Percentiles rank a stretch among this genome's conserved stretches.
Conservation (phyloP, 768 basidiomycete genomes). For the Bullera alba region DNA sequence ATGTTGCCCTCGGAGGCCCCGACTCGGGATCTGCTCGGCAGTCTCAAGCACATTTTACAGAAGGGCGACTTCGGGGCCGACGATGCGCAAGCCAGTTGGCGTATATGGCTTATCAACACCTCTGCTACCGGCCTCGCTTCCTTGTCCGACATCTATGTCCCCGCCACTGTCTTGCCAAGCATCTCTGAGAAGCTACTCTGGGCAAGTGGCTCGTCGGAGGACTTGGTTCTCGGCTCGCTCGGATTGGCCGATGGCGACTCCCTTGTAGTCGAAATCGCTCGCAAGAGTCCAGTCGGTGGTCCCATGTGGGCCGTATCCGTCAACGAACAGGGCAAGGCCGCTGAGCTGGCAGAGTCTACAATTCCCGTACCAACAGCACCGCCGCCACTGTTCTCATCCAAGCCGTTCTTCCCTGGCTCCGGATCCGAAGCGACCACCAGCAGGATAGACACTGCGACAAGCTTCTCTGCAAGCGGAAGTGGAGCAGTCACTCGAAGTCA, state of each 20-base stretch:
- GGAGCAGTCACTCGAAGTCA: conserved; percentile 41
- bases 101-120: no score
- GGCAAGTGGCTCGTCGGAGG: not conserved
- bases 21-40: conserved; percentile 16
- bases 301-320: conserved; percentile 54
- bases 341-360: conserved; percentile 6
- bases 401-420: conserved; percentile 24
- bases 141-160: not conserved
- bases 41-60: conserved; percentile 13
- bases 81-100: no score
- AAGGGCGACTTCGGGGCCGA: no score
- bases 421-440: not conserved
- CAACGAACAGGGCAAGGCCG: conserved; percentile 24
- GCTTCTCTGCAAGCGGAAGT: conserved; percentile 1
- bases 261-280: conserved; percentile 67
- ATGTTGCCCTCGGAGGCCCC: conserved; percentile 26
- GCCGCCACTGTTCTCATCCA: conserved; percentile 31
- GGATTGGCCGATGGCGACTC: conserved; percentile 52
- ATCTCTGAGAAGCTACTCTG: conserved; percentile 1
- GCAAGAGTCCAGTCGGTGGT: conserved; percentile 33
- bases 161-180: conserved; percentile 9
- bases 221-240: conserved; percentile 43
- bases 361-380: conserved; percentile 20
- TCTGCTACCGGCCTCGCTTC: no score
- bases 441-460: not conserved